Conservation (phyloP, 2,329 filamentous ascomycete genomes). For the Metarhizium robertsii region DNA sequence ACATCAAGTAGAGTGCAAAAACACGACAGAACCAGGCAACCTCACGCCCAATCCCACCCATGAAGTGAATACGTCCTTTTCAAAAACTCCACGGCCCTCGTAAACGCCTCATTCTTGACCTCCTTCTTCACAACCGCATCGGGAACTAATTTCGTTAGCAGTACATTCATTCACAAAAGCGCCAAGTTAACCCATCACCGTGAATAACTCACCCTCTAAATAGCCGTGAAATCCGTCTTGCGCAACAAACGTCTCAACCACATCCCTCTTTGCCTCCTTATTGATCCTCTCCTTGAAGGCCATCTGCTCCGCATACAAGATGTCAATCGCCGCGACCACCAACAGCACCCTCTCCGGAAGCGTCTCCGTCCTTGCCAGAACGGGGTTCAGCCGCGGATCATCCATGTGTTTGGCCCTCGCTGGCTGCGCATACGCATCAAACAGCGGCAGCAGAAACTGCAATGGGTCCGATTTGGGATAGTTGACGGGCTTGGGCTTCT, state of each 20-base stretch:
- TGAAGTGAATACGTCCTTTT: constrained; percentile 3
- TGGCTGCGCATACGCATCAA: constrained; percentile 30
- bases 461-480: no score
- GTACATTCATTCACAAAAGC: not conserved
- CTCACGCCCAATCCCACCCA: not conserved
- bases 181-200: no score
- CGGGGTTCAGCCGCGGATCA: constrained; percentile 27
- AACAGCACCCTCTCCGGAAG: constrained; percentile 28
- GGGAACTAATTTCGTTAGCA: constrained; percentile 9
- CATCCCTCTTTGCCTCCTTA: constrained; percentile 11
- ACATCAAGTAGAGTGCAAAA: no score
- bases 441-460: no score
- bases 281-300: constrained; percentile 22
- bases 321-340: constrained; percentile 29
- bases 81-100: constrained; percentile 10
- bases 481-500: constrained; percentile 26
- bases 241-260: constrained; percentile 14
- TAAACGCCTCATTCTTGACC: constrained; percentile 2
- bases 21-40: no score
- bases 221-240: constrained; percentile 19
- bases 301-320: constrained; percentile 24
- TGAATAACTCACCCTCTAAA: constrained; percentile 11
- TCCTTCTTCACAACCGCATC: constrained; percentile 11
- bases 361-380: constrained; percentile 18
- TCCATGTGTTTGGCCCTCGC: constrained; percentile 16